A percentile compares a stretch with the other conserved stretches of the same genome.
Conservation (phyloP, 352 stramenopile species). For the Globisporangium okanoganense region DNA sequence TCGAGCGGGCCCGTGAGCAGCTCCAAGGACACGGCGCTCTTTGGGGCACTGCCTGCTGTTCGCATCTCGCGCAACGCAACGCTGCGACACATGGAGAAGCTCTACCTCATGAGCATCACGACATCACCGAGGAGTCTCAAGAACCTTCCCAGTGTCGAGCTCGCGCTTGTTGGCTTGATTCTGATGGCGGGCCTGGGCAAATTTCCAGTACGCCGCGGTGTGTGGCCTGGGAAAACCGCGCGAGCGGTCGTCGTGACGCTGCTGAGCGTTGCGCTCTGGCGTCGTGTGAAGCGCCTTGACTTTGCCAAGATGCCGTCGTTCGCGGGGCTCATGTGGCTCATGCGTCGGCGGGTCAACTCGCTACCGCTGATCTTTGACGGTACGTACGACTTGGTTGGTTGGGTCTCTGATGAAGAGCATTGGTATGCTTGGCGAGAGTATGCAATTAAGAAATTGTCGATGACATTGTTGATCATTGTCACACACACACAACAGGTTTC, state of each 20-base stretch:
- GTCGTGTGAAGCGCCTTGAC: constrained; percentile 45
- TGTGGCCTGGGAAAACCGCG: constrained; percentile 9
- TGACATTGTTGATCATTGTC: too few species aligned
- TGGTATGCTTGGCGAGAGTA: neutral
- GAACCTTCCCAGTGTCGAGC: constrained; percentile 34
- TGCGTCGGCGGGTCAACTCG: constrained; percentile 39
- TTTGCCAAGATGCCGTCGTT: constrained; percentile 62
- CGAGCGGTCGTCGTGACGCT: constrained; percentile 15
- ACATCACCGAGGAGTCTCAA: constrained; percentile 44
- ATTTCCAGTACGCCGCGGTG: constrained; percentile 10
- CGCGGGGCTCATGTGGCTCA: constrained; percentile 58
- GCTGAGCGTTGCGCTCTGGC: constrained; percentile 24
- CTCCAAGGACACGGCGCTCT: constrained; percentile 6
- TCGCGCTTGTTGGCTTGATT: constrained; percentile 8
- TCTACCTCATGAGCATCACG: constrained; percentile 68
- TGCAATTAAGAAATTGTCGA: neutral
- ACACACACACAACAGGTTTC: constrained; percentile 38
- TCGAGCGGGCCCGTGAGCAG: neutral
- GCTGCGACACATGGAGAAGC: constrained; percentile 53
- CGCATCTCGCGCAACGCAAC: constrained; percentile 43
- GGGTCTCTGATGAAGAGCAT: too few species aligned
- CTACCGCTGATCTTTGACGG: constrained; percentile 59
- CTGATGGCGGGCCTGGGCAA: neutral
- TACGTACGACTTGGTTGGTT: constrained; percentile 1
- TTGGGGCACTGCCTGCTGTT: neutral